Conservation (phyloP, 306 rosid genomes). For the Elaeagnus macrophylla region DNA sequence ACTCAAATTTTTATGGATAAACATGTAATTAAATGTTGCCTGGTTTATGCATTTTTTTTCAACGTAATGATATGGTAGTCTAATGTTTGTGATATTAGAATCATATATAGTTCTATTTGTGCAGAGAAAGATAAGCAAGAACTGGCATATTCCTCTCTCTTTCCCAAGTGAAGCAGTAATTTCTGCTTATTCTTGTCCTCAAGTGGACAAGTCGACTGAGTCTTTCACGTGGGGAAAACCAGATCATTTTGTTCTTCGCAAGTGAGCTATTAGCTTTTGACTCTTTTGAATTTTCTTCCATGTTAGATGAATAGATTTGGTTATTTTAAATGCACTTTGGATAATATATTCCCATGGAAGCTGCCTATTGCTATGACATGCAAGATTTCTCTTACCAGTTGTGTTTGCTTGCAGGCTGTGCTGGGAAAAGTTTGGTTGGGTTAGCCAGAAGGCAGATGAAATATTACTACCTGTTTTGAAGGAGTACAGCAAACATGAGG, state of each 20-base stretch:
- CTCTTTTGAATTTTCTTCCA: neutral
- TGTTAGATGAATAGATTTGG: neutral
- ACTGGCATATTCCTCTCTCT: conserved; percentile 84
- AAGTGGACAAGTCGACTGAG: conserved; percentile 85
- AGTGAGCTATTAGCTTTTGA: conserved; percentile 36
- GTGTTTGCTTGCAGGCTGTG: conserved; percentile 54
- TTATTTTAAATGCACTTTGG: neutral
- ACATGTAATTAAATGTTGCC: conserved; percentile 45
- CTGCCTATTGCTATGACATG: neutral
- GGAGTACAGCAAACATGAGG: conserved; percentile 80
- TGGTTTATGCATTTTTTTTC: conserved; percentile 10
- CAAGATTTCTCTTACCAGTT: conserved; percentile 10
- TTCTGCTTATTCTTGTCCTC: conserved; percentile 68
- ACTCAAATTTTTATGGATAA: conserved; percentile 60
- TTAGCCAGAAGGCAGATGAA: conserved; percentile 74
- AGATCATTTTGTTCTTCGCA: conserved; percentile 90
- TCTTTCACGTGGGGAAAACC: conserved; percentile 92
- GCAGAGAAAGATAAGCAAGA: conserved; percentile 98
- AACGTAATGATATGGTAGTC: neutral
- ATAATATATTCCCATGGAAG: neutral
- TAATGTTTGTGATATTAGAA: conserved; percentile 1
- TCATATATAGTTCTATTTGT: conserved; percentile 2
- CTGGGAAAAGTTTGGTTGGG: conserved; percentile 96
- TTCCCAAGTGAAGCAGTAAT: conserved; percentile 86
- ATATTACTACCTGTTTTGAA: conserved; percentile 75